These are phyloP conservation scores for Diaporthe batatas DNA, from an alignment of 2,329 filamentous ascomycete species.

Conservation along the genomic window DNA sequence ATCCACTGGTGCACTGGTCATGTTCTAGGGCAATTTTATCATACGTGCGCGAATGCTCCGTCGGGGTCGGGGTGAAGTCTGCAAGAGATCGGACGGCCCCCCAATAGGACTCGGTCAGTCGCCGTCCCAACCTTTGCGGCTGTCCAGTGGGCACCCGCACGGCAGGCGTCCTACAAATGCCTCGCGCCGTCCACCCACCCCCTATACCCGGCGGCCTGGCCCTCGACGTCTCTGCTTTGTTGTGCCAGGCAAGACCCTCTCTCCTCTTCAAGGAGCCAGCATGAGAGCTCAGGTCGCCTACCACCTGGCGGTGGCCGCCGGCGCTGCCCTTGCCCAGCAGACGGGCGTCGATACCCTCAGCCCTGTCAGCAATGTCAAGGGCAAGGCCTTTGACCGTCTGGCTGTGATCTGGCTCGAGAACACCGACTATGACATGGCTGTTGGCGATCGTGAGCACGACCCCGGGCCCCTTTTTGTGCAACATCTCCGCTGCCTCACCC, in stretches of 20 bases:
- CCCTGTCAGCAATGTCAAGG: constrained; percentile 74
- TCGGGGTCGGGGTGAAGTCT: not conserved
- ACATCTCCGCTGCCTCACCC: constrained; percentile 28
- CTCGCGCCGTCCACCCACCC: constrained; percentile 4
- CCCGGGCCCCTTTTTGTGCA: not conserved
- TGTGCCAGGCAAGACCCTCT: constrained; percentile 3
- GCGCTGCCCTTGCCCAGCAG: constrained; percentile 46
- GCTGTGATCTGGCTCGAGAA: constrained; percentile 85
- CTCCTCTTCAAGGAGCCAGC: constrained; percentile 9
- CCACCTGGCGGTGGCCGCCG: constrained; percentile 38
- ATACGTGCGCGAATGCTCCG: not conserved
- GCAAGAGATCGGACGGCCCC: not conserved
- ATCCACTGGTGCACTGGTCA: constrained; percentile 24
- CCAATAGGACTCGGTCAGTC: constrained; percentile 10
- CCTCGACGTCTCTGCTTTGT: not conserved
- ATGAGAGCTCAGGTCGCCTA: constrained; percentile 37
- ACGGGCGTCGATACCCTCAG: constrained; percentile 71
- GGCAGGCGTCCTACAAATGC: constrained; percentile 24
- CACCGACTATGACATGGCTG: constrained; percentile 75
- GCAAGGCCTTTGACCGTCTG: constrained; percentile 79
- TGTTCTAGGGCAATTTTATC: not conserved
- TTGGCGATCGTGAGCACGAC: constrained; percentile 69
- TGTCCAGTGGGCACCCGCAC: too few species aligned
- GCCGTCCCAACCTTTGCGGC: constrained; percentile 6
- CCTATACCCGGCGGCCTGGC: not conserved